A percentile compares a stretch with the other conserved stretches of the same genome.
These are phyloP conservation scores for Daldinia grandis DNA, from an alignment of 495 filamentous ascomycete species.

Conservation along the genomic window DNA sequence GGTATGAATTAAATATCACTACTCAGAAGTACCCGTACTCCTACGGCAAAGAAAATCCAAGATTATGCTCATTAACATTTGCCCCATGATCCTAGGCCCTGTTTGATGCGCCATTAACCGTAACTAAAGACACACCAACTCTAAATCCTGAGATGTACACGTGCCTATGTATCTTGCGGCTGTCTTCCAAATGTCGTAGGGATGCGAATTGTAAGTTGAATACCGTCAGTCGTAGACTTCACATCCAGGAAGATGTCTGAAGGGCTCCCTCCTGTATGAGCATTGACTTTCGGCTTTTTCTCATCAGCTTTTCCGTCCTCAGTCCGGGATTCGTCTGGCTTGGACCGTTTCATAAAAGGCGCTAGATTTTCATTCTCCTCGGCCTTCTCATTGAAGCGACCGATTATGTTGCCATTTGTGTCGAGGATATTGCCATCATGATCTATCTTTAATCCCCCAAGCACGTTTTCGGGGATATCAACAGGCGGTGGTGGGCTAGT, in stretches of 20 bases:
- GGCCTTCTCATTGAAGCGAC: conserved; percentile 55
- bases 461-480: conserved; percentile 51
- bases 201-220: conserved; percentile 60
- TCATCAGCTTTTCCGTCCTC: conserved; percentile 40
- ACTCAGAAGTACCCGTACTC: not conserved
- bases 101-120: not conserved
- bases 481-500: conserved; percentile 36
- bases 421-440: conserved; percentile 57
- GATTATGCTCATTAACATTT: not conserved
- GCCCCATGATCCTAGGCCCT: not conserved
- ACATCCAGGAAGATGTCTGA: conserved; percentile 62
- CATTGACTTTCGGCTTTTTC: conserved; percentile 51
- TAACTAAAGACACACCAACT: not conserved
- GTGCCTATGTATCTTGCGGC: conserved; percentile 18
- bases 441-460: conserved; percentile 55
- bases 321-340: conserved; percentile 23
- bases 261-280: conserved; percentile 50
- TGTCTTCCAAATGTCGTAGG: conserved; percentile 56
- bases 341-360: conserved; percentile 22
- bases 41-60: not conserved
- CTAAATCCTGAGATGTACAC: not conserved
- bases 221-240: conserved; percentile 60
- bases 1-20: not conserved
- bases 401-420: conserved; percentile 52
- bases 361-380: conserved; percentile 23